These are phyloP conservation scores for Candida piceae DNA, from an alignment of 805 yeast genomes.

Conservation along the genomic window DNA sequence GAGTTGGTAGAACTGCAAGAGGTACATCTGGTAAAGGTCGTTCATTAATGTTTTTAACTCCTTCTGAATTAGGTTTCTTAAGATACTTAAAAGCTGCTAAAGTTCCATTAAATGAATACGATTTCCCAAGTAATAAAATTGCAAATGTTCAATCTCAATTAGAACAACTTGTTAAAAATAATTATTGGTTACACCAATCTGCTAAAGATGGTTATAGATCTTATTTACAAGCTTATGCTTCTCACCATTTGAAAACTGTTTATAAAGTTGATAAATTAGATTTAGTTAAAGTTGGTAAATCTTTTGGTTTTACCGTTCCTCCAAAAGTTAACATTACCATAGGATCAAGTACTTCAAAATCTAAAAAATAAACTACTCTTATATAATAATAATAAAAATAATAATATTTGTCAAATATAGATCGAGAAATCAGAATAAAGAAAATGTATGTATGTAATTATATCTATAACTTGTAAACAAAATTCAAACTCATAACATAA, in stretches of 20 bases:
- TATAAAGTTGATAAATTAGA: constrained; percentile 95
- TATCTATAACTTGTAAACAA: no score
- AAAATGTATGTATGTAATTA: no score
- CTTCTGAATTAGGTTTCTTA: constrained; percentile 89
- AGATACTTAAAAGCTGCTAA: constrained; percentile 94
- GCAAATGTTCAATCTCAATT: constrained; percentile 95
- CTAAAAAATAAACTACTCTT: no score
- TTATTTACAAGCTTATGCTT: constrained; percentile 94
- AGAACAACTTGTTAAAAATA: constrained; percentile 83
- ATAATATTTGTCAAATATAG: no score
- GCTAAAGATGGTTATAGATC: constrained; percentile 98
- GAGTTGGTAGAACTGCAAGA: constrained; percentile 99
- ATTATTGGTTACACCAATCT: constrained; percentile 89
- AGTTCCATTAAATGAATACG: constrained; percentile 96
- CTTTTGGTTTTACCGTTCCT: constrained; percentile 92
- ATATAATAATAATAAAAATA: not conserved
- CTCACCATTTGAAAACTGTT: constrained; percentile 93
- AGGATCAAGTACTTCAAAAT: constrained; percentile 64
- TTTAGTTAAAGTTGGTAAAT: constrained; percentile 88
- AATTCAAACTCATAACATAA: no score
- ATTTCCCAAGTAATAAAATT: constrained; percentile 88
- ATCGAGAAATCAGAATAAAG: no score
- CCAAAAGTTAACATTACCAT: constrained; percentile 96
- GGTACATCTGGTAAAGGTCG: constrained; percentile 86
- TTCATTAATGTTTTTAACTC: constrained; percentile 91